Percentiles rank a stretch among this genome's conserved stretches.
Evolutionary conservation across 805 yeast genomes (phyloP).

Genomic region (Wickerhamiella allomyrinae): DNA sequence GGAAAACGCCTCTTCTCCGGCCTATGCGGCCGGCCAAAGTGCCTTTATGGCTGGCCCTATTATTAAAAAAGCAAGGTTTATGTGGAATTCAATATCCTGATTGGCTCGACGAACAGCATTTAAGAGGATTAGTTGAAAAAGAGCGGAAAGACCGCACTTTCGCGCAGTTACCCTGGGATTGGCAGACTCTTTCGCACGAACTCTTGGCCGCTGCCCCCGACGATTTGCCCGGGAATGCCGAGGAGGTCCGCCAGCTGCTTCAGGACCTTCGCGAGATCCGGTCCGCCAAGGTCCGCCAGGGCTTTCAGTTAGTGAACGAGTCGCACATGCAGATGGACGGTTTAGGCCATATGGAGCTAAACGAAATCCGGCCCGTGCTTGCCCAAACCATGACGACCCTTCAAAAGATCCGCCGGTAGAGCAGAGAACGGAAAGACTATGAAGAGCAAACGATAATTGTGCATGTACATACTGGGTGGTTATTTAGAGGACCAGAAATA

Average conservation of each 20-base stretch:
- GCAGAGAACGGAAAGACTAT: neutral
- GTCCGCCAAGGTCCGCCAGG: slow-evolving; percentile 64
- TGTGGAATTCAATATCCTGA: slow-evolving; percentile 75
- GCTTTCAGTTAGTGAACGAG: slow-evolving; percentile 65
- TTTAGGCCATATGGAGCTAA: slow-evolving; percentile 68
- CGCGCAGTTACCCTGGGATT: slow-evolving; percentile 56
- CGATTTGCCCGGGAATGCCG: slow-evolving; percentile 62
- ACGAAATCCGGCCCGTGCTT: slow-evolving; percentile 75
- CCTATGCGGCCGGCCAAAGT: slow-evolving; percentile 58
- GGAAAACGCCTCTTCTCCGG: slow-evolving; percentile 40
- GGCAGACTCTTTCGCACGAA: slow-evolving; percentile 71
- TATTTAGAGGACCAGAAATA: too few species aligned
- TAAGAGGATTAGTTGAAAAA: slow-evolving; percentile 47
- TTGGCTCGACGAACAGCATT: slow-evolving; percentile 51
- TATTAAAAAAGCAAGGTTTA: slow-evolving; percentile 70
- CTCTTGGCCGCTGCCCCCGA: slow-evolving; percentile 59
- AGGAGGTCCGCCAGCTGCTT: slow-evolving; percentile 50
- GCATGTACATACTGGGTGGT: neutral
- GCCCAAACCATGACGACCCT: slow-evolving; percentile 68
- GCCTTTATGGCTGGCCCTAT: slow-evolving; percentile 78
- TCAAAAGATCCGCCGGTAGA: slow-evolving; percentile 30
- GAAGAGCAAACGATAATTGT: neutral
- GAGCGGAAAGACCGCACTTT: slow-evolving; percentile 52
- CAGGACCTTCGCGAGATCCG: slow-evolving; percentile 81
- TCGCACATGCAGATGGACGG: slow-evolving; percentile 73